Percentiles rank a stretch among this genome's conserved stretches.
Conservation (phyloP, 495 filamentous ascomycete species). For the Hypomontagnella monticulosa region DNA sequence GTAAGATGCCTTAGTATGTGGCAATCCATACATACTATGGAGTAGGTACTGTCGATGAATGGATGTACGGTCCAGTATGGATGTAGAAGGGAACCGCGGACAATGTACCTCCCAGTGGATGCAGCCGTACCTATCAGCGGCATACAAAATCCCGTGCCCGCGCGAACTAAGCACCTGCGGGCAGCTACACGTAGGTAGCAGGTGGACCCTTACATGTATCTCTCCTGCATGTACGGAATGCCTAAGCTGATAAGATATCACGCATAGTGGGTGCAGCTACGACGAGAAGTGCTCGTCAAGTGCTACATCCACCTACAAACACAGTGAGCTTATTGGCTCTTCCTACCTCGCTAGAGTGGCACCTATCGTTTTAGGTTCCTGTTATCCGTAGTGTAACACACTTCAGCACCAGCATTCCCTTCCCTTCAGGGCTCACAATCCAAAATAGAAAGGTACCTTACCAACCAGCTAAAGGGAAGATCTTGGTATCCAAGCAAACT, state of each 20-base stretch:
- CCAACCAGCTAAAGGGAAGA: too few species aligned
- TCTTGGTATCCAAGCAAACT: too few species aligned
- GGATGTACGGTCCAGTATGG: constrained; percentile 16
- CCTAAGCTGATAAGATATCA: constrained; percentile 31
- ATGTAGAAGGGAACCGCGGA: constrained; percentile 24
- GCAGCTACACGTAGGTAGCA: constrained; percentile 8
- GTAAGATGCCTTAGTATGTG: constrained; percentile 24
- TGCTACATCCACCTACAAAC: neutral
- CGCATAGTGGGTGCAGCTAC: constrained; percentile 17
- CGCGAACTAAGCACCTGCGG: neutral
- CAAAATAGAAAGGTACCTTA: too few species aligned
- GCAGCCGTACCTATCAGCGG: neutral
- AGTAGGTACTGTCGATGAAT: constrained; percentile 6
- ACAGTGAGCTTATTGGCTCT: constrained; percentile 17
- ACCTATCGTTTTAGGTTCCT: constrained; percentile 28
- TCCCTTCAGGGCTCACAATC: too few species aligned
- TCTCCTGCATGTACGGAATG: constrained; percentile 4
- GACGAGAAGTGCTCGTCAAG: constrained; percentile 13
- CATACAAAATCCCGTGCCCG: constrained; percentile 2
- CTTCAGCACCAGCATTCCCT: neutral
- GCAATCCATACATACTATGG: constrained; percentile 34
- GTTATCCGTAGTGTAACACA: constrained; percentile 4
- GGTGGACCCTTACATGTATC: constrained; percentile 1
- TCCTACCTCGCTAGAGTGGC: constrained; percentile 8
- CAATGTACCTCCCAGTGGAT: constrained; percentile 18